Base-by-base conservation (phyloP, 2,329 filamentous ascomycete species). In the Penicillium sp. region DNA sequence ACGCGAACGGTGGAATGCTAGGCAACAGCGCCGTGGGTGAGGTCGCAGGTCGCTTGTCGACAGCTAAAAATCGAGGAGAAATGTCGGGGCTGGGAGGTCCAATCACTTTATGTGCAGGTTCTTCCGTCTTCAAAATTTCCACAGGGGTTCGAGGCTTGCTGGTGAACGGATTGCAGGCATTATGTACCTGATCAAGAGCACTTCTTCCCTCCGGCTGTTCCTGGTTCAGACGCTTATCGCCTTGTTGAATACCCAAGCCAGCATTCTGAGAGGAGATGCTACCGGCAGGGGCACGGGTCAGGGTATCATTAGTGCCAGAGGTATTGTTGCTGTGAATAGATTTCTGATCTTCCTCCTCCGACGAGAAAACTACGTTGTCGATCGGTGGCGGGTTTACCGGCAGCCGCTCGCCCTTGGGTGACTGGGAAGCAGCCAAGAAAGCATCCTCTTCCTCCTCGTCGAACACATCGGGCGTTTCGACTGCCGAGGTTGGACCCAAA, bases 391-490 rank as follows among this genome's bases (percentile, higher is more conserved):
- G 16, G 18, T 58, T 52, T n/a, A 45, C 49, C 9, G 57, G 35
- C 13, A 51, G 49, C 7, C 49, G 43, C 14, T 61, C 60, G 9
- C 61, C 61, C 42, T 58, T 65, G 6, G 68, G 67, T 16, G 66
- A 66, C 43, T 73, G 66, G 38, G 66, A 69, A 13, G 76, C 76
- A 24, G 77, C 77, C 40, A 79, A 60, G 55, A 79, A 79, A 10
- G 75, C 77, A 64, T 80, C 78, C 56, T 80, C 78, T 57, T 80
- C 78, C 59, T 81, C 77, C 61, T 81, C 78, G 45, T 80, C 76
- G 55, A 80, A 79, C 5, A 80, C 78, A 61, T 80, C 78, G 6
- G 72, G 71, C 39, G 74, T 74, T 47, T 76, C 72, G 49, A 79
- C 65, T 1, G 71, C 66, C 8, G 73, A 64, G 40, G 69, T 72